These are phyloP conservation scores for Naganishia friedmannii DNA, from an alignment of 768 basidiomycete genomes.

Conservation along the genomic window DNA sequence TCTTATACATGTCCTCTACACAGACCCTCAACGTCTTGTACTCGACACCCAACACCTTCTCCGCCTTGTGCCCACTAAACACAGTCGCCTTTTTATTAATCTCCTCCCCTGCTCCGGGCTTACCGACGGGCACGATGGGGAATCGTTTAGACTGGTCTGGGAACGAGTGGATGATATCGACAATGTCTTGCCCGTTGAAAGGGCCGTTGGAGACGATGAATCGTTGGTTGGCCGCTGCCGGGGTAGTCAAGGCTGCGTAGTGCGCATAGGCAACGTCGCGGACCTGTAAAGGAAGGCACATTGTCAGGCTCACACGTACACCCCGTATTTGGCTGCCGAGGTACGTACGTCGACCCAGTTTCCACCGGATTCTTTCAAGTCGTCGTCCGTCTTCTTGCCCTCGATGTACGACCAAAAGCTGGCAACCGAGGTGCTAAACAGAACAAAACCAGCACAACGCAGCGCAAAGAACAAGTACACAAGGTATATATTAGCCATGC, in stretches of 20 bases:
- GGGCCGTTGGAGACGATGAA: slow-evolving; percentile 57
- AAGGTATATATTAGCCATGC: neutral
- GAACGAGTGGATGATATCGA: slow-evolving; percentile 37
- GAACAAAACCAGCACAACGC: neutral
- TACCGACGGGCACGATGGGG: slow-evolving; percentile 38
- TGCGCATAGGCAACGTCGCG: slow-evolving; percentile 62
- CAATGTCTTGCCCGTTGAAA: slow-evolving; percentile 47
- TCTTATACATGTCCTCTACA: slow-evolving; percentile 42
- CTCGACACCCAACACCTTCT: slow-evolving; percentile 40
- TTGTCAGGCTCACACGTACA: too few relatives aligned
- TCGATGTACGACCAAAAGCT: slow-evolving; percentile 42
- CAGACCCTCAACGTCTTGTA: slow-evolving; percentile 35
- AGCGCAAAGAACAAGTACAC: too few relatives aligned
- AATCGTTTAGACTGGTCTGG: slow-evolving; percentile 35
- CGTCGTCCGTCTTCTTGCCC: slow-evolving; percentile 46
- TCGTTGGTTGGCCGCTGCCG: slow-evolving; percentile 61
- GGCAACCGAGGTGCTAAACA: slow-evolving; percentile 32
- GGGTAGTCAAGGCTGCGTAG: slow-evolving; percentile 57
- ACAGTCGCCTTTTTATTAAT: slow-evolving; percentile 36
- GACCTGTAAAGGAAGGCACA: slow-evolving; percentile 52
- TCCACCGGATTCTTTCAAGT: slow-evolving; percentile 36
- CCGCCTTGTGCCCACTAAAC: slow-evolving; percentile 40
- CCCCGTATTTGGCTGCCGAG: too few relatives aligned
- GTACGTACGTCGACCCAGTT: slow-evolving; percentile 49
- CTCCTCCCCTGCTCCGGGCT: slow-evolving; percentile 32